Conservation (phyloP, 1,284 basidiomycete species). For the Somion occarium region DNA sequence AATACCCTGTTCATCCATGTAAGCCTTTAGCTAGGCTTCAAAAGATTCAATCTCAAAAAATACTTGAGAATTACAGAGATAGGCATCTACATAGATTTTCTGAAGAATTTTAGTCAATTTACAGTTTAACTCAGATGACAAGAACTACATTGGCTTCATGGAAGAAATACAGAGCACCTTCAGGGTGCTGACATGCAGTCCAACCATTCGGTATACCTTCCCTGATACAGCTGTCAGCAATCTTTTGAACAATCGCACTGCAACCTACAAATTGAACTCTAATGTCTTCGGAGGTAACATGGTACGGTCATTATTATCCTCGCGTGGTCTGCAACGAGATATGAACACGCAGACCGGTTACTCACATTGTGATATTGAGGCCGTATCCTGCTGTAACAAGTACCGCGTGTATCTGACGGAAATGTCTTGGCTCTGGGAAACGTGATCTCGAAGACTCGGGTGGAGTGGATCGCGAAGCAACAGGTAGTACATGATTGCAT, state of each 20-base stretch:
- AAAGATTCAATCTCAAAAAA: not conserved
- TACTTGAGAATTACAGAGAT: not conserved
- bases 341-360: not conserved
- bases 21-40: not conserved
- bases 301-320: not conserved
- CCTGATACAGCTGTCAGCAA: not conserved
- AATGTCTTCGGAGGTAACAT: not conserved
- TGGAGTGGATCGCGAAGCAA: not conserved
- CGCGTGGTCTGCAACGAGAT: not conserved
- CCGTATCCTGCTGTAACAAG: not conserved
- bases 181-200: conserved; percentile 4
- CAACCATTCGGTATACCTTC: not conserved
- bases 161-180: conserved; percentile 8
- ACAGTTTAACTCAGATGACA: too few relatives aligned
- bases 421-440: not conserved
- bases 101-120: not conserved
- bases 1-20: not conserved
- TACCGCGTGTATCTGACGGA: not conserved
- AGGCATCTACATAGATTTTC: conserved; percentile 6
- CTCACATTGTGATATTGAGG: not conserved
- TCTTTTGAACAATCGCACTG: too few relatives aligned
- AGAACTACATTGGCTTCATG: not conserved
- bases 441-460: too few relatives aligned
- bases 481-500: not conserved
- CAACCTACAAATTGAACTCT: not conserved